Base-by-base conservation (phyloP, 108 stramenopile species). In the Bacterosira constricta region DNA sequence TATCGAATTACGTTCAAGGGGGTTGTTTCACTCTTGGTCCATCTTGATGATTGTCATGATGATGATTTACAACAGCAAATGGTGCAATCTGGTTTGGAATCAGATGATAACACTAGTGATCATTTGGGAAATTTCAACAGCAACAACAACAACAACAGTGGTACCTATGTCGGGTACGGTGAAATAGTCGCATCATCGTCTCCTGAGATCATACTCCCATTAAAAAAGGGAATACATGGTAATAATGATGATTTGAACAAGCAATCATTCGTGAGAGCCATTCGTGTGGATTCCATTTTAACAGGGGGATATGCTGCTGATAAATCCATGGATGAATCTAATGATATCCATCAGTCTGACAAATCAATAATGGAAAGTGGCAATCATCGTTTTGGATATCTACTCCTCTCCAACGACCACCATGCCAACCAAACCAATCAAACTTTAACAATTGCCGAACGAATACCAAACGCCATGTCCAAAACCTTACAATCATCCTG, bases 271-370 rank as follows among this genome's bases (percentile, higher is more conserved):
- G 42, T 77, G 56, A 59, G 41, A 57, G 74, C 73, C 0, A 88
- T 91, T 26, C 85, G 85, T 12, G 89, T 94, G 13, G 89, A 91
- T 66, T 58, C 76, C 27, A 87, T 94, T 17, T 63, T 94, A 30
- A 94, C 93, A 6, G 89, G 90, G 64, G 93, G 89, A 35, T 91
- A 94, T 64, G 78, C 86, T 6, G 55, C 88, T 21, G 88, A 90
- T n/a, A n/a, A n/a, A n/a, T n/a, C n/a, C n/a, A n/a, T n/a, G n/a
- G n/a, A n/a, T n/a, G n/a, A n/a, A n/a, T n/a, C n/a, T n/a, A n/a
- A n/a, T n/a, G n/a, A n/a, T n/a, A n/a, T n/a, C n/a, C n/a, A n/a
- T n/a, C n/a, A n/a, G n/a, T n/a, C n/a, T n/a, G n/a, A n/a, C n/a
- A n/a, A n/a, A n/a, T n/a, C n/a, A n/a, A n/a, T n/a, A n/a, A n/a